phyloP scores from a whole-genome alignment of 257 asterid genomes.

The Anisodus tanguticus region DNA sequence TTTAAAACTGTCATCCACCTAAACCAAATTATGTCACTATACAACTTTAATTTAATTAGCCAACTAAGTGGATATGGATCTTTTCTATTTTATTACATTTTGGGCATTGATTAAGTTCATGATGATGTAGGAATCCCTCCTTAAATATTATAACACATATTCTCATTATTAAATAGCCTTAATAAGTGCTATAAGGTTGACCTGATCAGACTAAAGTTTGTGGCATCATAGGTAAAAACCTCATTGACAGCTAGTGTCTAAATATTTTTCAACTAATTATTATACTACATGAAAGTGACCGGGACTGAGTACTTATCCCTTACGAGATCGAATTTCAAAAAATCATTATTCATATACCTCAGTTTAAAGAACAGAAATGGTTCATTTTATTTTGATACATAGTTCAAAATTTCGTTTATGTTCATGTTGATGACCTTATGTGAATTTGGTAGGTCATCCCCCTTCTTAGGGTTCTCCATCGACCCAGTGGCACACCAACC shows the following conservation, averaged over 20 bases:
- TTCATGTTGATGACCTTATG: too few species aligned
- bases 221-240: slow-evolving; percentile 10
- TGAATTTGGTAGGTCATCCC: too few species aligned
- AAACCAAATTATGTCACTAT: slow-evolving; percentile 26
- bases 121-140: slow-evolving; percentile 21
- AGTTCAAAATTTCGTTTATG: too few species aligned
- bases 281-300: too few species aligned
- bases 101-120: slow-evolving; percentile 15
- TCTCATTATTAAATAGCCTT: neutral
- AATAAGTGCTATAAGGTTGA: neutral
- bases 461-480: too few species aligned
- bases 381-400: too few species aligned
- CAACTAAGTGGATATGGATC: slow-evolving; percentile 18
- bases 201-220: slow-evolving; percentile 6
- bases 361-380: too few species aligned
- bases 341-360: too few species aligned
- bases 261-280: neutral
- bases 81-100: slow-evolving; percentile 12
- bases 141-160: neutral
- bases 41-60: neutral
- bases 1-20: slow-evolving; percentile 32
- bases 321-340: too few species aligned
- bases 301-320: too few species aligned
- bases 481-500: too few species aligned
- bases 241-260: neutral